A percentile compares a stretch with the other conserved stretches of the same genome.
phyloP scores from a whole-genome alignment of 2,329 filamentous ascomycete species.

The Sordariomycetes sp. region DNA sequence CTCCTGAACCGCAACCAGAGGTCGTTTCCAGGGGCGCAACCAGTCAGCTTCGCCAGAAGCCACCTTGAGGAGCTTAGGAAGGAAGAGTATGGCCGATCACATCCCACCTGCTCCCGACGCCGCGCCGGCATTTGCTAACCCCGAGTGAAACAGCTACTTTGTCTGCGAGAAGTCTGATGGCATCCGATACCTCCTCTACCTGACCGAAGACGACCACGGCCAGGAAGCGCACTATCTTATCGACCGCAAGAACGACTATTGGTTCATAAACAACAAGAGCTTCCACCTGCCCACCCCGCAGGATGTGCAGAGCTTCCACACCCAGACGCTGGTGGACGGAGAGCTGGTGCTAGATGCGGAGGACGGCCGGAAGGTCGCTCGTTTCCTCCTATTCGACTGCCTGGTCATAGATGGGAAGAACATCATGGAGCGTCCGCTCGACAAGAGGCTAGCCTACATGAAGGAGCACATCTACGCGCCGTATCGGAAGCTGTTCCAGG shows the following conservation, averaged over 20 bases:
- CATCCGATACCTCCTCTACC: slow-evolving; percentile 88
- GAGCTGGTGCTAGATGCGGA: slow-evolving; percentile 91
- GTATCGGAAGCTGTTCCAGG: slow-evolving; percentile 50
- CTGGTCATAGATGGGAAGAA: slow-evolving; percentile 68
- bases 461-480: slow-evolving; percentile 65
- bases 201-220: slow-evolving; percentile 53
- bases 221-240: slow-evolving; percentile 80
- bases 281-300: slow-evolving; percentile 72
- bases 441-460: slow-evolving; percentile 84
- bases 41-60: slow-evolving; percentile 76
- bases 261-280: slow-evolving; percentile 58
- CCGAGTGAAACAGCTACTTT: slow-evolving; percentile 55
- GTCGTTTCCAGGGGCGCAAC: slow-evolving; percentile 82
- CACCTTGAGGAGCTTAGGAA: slow-evolving; percentile 75
- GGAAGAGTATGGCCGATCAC: slow-evolving; percentile 47
- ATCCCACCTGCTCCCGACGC: neutral
- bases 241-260: slow-evolving; percentile 97
- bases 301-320: slow-evolving; percentile 60
- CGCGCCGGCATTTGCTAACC: slow-evolving; percentile 6
- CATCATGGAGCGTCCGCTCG: slow-evolving; percentile 68
- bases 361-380: slow-evolving; percentile 58
- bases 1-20: slow-evolving; percentile 60
- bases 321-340: slow-evolving; percentile 76
- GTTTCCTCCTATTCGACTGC: slow-evolving; percentile 90
- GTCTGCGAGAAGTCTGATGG: slow-evolving; percentile 98